Conservation (phyloP, 805 yeast species). For the Wickerhamiella lipophila region DNA sequence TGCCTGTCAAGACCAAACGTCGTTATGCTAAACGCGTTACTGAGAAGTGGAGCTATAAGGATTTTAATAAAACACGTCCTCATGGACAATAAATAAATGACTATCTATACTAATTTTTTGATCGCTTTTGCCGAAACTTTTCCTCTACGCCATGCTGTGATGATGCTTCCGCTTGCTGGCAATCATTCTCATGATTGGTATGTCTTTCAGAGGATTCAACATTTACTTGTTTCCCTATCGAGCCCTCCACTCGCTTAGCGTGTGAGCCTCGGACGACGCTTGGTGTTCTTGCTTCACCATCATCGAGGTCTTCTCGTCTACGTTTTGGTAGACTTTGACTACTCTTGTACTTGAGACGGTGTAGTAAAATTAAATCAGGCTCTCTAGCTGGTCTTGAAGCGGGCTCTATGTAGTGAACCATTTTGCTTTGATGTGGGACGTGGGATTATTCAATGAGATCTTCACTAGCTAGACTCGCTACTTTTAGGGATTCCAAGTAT, state of each 20-base stretch:
- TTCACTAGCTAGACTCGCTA: slow-evolving; percentile 3
- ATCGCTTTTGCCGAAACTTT: neutral
- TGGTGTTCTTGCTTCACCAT: neutral
- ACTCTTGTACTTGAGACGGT: neutral
- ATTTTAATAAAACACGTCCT: slow-evolving; percentile 33
- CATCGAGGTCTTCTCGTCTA: neutral
- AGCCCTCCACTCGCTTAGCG: neutral
- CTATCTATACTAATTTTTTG: neutral
- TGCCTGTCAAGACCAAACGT: slow-evolving; percentile 51
- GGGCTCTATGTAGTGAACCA: neutral
- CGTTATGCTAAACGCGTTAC: slow-evolving; percentile 63
- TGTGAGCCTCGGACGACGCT: neutral
- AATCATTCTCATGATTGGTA: too few relatives aligned
- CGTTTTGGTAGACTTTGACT: neutral
- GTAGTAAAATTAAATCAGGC: slow-evolving; percentile 6
- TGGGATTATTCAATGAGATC: slow-evolving; percentile 8
- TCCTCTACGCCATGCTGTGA: neutral
- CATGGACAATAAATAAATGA: slow-evolving; percentile 5
- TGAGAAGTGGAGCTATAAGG: slow-evolving; percentile 90
- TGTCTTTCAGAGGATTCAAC: too few relatives aligned
- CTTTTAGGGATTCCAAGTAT: slow-evolving; percentile 21
- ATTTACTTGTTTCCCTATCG: neutral
- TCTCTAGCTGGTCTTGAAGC: neutral
- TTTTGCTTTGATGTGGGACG: neutral
- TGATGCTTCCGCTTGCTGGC: too few relatives aligned